These are phyloP conservation scores for Paraphoma sp. DNA, from an alignment of 2,329 filamentous ascomycete species.

Conservation along the genomic window DNA sequence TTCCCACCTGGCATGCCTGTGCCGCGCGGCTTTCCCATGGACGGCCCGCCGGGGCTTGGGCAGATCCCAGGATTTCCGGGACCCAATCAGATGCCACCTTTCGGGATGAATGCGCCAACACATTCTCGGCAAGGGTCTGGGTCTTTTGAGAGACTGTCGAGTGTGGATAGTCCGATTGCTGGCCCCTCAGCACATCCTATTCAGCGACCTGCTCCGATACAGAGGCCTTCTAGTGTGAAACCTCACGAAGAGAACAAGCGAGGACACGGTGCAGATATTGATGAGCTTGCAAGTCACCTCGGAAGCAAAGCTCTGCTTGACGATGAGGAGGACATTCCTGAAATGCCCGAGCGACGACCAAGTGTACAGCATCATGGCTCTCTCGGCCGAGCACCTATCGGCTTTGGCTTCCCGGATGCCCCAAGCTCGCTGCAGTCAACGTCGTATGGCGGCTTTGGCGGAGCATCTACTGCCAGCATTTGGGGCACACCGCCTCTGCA, in stretches of 20 bases:
- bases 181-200: constrained; percentile 72
- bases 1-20: constrained; percentile 69
- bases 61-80: constrained; percentile 48
- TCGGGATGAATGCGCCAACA: constrained; percentile 53
- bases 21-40: constrained; percentile 61
- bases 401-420: constrained; percentile 44
- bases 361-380: constrained; percentile 46
- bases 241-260: constrained; percentile 56
- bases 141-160: constrained; percentile 61
- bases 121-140: constrained; percentile 80
- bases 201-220: constrained; percentile 83
- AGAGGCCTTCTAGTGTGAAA: constrained; percentile 77
- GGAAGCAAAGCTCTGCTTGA: constrained; percentile 88
- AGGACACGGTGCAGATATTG: constrained; percentile 61
- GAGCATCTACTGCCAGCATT: constrained; percentile 40
- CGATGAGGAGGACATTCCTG: constrained; percentile 63
- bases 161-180: constrained; percentile 62
- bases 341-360: constrained; percentile 62
- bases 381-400: constrained; percentile 36
- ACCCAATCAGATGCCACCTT: constrained; percentile 45
- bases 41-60: constrained; percentile 55
- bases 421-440: constrained; percentile 39
- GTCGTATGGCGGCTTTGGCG: constrained; percentile 42
- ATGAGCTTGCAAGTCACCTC: constrained; percentile 78
- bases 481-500: constrained; percentile 52